Percentiles rank a stretch among this genome's conserved stretches.
Evolutionary conservation across 208 protist species (phyloP).

Genomic region (Acanthamoeba castellanii): DNA sequence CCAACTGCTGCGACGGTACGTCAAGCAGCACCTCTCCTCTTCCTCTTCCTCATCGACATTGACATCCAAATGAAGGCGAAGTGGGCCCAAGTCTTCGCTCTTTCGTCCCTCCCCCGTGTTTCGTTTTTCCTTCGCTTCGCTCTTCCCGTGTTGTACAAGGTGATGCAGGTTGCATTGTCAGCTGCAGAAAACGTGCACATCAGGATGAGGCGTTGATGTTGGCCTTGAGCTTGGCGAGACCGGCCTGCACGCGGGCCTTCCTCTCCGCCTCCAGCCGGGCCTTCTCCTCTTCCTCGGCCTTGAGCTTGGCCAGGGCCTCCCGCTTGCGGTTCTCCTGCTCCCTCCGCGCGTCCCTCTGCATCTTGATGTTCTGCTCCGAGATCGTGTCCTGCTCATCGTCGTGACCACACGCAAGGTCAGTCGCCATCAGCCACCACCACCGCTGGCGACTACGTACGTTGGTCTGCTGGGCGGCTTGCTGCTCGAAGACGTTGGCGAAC

Average conservation of each 20-base stretch:
- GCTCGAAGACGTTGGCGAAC: constrained; percentile 39
- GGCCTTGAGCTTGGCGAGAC: constrained; percentile 44
- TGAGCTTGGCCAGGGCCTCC: background rate
- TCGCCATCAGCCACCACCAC: background rate
- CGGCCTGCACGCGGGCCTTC: constrained; percentile 14
- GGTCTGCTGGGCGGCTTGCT: constrained; percentile 10
- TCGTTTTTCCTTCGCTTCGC: too few relatives aligned
- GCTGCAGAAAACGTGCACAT: too few relatives aligned
- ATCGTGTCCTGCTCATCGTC: background rate
- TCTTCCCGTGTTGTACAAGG: too few relatives aligned
- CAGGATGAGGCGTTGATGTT: background rate
- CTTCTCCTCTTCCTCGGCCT: constrained; percentile 11
- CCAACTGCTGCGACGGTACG: background rate
- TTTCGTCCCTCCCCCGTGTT: too few relatives aligned
- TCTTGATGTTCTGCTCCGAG: constrained; percentile 26
- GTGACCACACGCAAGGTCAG: background rate
- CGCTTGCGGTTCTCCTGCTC: constrained; percentile 2
- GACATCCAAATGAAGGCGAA: too few relatives aligned
- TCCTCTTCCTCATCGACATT: background rate
- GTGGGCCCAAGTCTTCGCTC: too few relatives aligned
- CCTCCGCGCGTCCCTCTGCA: background rate
- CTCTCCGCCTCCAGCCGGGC: background rate
- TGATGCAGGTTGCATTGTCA: too few relatives aligned
- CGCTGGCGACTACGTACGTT: background rate
- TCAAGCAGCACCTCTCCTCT: background rate